Percentiles rank a stretch among this genome's conserved stretches.
These are phyloP conservation scores for Aspergillus nidulans DNA, from an alignment of 495 filamentous ascomycete genomes.

Conservation along the genomic window DNA sequence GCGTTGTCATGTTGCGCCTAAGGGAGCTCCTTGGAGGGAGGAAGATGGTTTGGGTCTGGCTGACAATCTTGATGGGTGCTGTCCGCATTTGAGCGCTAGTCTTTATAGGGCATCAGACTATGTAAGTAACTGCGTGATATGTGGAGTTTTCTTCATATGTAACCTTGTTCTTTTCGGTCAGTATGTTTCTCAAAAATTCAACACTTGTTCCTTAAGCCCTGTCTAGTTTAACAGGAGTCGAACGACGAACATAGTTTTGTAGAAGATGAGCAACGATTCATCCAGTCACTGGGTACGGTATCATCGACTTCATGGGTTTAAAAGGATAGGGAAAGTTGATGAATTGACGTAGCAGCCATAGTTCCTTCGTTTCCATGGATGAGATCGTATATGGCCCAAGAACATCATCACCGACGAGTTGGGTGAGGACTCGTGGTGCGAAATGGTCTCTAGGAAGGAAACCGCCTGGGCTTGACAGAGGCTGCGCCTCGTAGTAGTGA, in stretches of 20 bases:
- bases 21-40: constrained; percentile 7
- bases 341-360: background rate
- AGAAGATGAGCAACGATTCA: background rate
- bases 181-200: background rate
- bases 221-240: constrained; percentile 1
- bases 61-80: background rate
- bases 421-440: background rate
- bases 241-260: background rate
- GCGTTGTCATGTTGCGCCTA: constrained; percentile 63
- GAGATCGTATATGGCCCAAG: constrained; percentile 6
- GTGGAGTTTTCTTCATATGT: background rate
- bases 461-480: background rate
- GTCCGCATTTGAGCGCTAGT: background rate
- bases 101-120: background rate
- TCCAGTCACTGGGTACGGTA: background rate
- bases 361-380: background rate
- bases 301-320: background rate
- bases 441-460: constrained; percentile 1
- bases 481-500: background rate
- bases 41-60: background rate
- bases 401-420: background rate
- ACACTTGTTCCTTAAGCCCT: background rate
- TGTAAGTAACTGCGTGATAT: background rate
- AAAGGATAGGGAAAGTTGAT: background rate
- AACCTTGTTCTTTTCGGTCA: background rate